Conservation (phyloP, 768 basidiomycete species). For the Dioszegia aurantiaca region DNA sequence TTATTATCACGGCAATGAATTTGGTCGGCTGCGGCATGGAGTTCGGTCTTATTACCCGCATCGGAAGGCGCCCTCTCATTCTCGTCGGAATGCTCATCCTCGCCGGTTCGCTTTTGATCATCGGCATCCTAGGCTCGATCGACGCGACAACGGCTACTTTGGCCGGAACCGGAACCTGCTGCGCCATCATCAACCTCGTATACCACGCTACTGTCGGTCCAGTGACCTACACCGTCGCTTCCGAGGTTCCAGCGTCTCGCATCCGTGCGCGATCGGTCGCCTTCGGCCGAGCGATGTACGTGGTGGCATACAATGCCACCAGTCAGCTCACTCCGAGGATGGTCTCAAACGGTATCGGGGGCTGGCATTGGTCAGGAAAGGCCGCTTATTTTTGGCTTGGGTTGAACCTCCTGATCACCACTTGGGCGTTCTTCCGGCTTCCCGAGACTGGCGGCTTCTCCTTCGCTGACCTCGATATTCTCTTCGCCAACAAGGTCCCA, state of each 20-base stretch:
- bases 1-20: slow-evolving; percentile 22
- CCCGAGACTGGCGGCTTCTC: slow-evolving; percentile 27
- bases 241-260: slow-evolving; percentile 16
- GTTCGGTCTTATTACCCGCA: slow-evolving; percentile 13
- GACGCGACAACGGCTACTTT: background rate
- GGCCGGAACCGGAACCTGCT: slow-evolving; percentile 11
- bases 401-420: slow-evolving; percentile 6
- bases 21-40: slow-evolving; percentile 18
- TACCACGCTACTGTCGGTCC: slow-evolving; percentile 34
- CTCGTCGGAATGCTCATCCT: slow-evolving; percentile 19
- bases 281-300: slow-evolving; percentile 11
- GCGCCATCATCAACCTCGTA: slow-evolving; percentile 30
- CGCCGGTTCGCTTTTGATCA: slow-evolving; percentile 13
- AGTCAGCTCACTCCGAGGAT: slow-evolving; percentile 21
- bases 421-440: slow-evolving; percentile 21
- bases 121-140: slow-evolving; percentile 23
- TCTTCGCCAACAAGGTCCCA: slow-evolving; percentile 40
- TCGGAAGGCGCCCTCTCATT: slow-evolving; percentile 28
- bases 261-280: slow-evolving; percentile 15
- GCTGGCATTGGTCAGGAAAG: slow-evolving; percentile 19
- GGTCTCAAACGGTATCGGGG: slow-evolving; percentile 14
- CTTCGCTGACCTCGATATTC: slow-evolving; percentile 35
- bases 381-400: slow-evolving; percentile 24
- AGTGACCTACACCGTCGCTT: slow-evolving; percentile 19
- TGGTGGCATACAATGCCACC: slow-evolving; percentile 16